phyloP scores from a whole-genome alignment of 768 basidiomycete species.

The Auricularia sp. region DNA sequence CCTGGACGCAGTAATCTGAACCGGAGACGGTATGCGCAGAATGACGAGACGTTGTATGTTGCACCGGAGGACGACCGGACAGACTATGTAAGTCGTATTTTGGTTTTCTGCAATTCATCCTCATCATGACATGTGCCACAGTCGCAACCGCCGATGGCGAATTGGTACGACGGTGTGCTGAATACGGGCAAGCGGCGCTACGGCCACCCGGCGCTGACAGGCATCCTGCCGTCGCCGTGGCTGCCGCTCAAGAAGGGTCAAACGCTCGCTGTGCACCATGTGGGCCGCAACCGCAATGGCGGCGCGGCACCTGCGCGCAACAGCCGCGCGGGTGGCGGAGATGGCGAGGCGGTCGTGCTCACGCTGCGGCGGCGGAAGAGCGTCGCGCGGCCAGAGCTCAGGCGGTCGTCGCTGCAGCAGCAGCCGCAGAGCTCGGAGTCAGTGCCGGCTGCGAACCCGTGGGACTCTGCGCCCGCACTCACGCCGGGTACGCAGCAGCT shows the following conservation, averaged over 20 bases:
- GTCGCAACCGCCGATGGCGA: constrained; percentile 93
- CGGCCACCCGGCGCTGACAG: constrained; percentile 91
- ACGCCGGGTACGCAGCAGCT: constrained; percentile 15
- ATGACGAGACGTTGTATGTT: constrained; percentile 90
- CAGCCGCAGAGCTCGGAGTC: background rate
- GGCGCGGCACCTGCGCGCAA: constrained; percentile 14
- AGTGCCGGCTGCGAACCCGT: background rate
- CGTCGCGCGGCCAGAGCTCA: constrained; percentile 30
- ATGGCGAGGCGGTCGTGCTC: constrained; percentile 59
- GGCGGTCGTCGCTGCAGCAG: background rate
- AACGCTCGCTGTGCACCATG: constrained; percentile 46
- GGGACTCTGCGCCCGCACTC: background rate
- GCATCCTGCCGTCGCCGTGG: constrained; percentile 89
- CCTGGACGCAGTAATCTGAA: constrained; percentile 56
- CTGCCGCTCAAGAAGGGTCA: constrained; percentile 82
- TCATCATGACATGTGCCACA: constrained; percentile 10
- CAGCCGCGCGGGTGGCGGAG: constrained; percentile 13
- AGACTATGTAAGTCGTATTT: constrained; percentile 54
- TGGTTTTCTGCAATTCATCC: background rate
- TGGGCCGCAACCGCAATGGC: background rate
- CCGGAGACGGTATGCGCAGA: constrained; percentile 79
- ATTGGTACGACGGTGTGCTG: constrained; percentile 87
- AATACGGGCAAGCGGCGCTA: constrained; percentile 95
- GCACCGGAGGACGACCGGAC: constrained; percentile 90
- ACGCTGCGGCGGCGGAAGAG: constrained; percentile 69